These are phyloP conservation scores for Neonectria sp. DNA, from an alignment of 2,329 filamentous ascomycete genomes.

Conservation along the genomic window DNA sequence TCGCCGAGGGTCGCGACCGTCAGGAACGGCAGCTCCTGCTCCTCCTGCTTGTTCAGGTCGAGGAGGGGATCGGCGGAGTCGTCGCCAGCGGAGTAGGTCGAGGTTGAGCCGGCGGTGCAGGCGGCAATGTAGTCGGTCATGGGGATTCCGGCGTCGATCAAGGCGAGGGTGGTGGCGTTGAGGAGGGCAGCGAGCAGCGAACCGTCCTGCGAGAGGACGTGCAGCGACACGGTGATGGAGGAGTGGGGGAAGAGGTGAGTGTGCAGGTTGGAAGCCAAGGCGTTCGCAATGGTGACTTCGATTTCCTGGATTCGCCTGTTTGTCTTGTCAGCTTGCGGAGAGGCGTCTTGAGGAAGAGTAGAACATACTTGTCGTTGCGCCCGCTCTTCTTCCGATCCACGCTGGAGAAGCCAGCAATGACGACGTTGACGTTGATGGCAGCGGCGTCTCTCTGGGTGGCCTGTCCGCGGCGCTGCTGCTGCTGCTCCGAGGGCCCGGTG, in stretches of 20 bases:
- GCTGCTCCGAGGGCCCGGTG: slow-evolving; percentile 83
- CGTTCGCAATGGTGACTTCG: slow-evolving; percentile 82
- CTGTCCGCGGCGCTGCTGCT: slow-evolving; percentile 57
- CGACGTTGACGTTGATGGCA: slow-evolving; percentile 84
- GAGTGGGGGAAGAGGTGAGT: slow-evolving; percentile 91
- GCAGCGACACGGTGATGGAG: slow-evolving; percentile 85
- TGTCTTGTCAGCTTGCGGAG: slow-evolving; percentile 4
- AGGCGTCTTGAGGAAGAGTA: slow-evolving; percentile 5
- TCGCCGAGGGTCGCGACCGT: slow-evolving; percentile 87
- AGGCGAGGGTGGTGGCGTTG: slow-evolving; percentile 91
- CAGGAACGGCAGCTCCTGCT: slow-evolving; percentile 89
- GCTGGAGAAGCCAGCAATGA: slow-evolving; percentile 88
- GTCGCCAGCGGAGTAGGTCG: slow-evolving; percentile 75
- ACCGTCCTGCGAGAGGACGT: slow-evolving; percentile 92
- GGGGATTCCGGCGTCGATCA: slow-evolving; percentile 94
- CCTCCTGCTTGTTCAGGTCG: slow-evolving; percentile 84
- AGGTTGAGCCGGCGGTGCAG: slow-evolving; percentile 88
- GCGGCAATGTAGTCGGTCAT: slow-evolving; percentile 94
- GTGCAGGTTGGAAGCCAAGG: slow-evolving; percentile 84
- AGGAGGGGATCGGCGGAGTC: slow-evolving; percentile 83
- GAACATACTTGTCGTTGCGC: slow-evolving; percentile 81
- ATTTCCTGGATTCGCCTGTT: slow-evolving; percentile 85
- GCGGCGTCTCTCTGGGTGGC: slow-evolving; percentile 61
- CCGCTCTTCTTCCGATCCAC: slow-evolving; percentile 86
- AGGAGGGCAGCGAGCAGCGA: slow-evolving; percentile 90